Evolutionary conservation across 176 grass and related monocot species (phyloP).

Genomic region (Microstegium vimineum): DNA sequence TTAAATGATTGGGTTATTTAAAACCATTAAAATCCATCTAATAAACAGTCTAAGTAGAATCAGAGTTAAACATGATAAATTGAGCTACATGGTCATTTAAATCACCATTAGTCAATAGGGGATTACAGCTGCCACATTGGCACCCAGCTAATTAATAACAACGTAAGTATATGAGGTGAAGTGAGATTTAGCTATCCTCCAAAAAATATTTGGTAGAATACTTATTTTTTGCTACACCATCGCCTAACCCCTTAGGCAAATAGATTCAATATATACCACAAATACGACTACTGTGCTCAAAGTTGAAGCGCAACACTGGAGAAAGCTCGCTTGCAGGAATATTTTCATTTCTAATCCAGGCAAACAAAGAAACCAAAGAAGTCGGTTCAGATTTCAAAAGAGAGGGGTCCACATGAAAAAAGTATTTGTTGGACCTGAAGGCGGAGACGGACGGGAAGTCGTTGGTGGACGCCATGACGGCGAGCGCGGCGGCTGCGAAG

Average conservation of each 20-base stretch:
- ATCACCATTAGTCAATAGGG: neutral
- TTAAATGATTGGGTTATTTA: neutral
- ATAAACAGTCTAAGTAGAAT: neutral
- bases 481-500: constrained; percentile 67
- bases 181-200: neutral
- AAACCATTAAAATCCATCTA: neutral
- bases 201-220: neutral
- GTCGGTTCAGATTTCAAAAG: neutral
- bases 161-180: neutral
- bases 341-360: neutral
- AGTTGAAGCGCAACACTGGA: neutral
- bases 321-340: neutral
- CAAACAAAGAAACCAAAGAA: neutral
- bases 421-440: constrained; percentile 49
- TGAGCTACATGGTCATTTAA: neutral
- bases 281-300: neutral
- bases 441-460: constrained; percentile 88
- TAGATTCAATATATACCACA: neutral
- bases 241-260: neutral
- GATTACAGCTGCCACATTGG: neutral
- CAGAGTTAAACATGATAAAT: neutral
- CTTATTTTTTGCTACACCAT: neutral
- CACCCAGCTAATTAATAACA: neutral
- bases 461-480: constrained; percentile 73
- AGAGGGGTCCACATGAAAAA: neutral